Conservation (phyloP, 345 rosid species). For the Geranium rotundifolium region DNA sequence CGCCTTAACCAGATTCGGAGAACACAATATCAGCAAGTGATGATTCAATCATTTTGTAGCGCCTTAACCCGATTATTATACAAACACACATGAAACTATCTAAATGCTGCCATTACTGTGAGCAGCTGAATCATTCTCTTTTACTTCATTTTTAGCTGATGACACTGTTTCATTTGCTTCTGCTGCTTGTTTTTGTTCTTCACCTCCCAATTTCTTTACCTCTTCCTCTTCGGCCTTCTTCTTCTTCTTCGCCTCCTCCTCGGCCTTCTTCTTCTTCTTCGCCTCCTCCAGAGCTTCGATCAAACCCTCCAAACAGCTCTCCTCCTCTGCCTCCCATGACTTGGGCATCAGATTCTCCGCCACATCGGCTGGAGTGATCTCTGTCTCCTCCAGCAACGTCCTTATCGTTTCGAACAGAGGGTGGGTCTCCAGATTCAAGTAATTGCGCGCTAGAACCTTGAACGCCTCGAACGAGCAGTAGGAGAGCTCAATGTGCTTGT, state of each 20-base stretch:
- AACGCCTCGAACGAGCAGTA: constrained; percentile 37
- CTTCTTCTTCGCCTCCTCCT: constrained; percentile 11
- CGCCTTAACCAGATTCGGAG: too few species aligned
- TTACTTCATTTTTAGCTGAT: too few species aligned
- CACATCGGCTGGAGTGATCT: constrained; percentile 42
- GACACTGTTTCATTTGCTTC: too few species aligned
- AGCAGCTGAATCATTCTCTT: too few species aligned
- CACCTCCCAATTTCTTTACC: neutral
- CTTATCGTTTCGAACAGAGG: constrained; percentile 20
- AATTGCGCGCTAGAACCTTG: constrained; percentile 38
- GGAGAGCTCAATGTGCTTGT: constrained; percentile 39
- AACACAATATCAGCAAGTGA: too few species aligned
- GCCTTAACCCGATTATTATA: too few species aligned
- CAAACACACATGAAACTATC: too few species aligned
- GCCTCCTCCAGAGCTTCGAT: constrained; percentile 32
- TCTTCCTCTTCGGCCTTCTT: constrained; percentile 10
- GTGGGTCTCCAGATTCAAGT: constrained; percentile 26
- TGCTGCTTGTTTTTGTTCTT: too few species aligned
- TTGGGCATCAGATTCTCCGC: constrained; percentile 46
- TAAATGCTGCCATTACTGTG: too few species aligned
- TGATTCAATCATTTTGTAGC: too few species aligned
- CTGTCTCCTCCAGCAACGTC: constrained; percentile 19
- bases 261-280: too few species aligned
- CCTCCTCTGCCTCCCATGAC: constrained; percentile 21
- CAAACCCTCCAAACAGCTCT: constrained; percentile 24